Conservation (phyloP, 176 grass and related monocot genomes). For the Oryza glaberrima region DNA sequence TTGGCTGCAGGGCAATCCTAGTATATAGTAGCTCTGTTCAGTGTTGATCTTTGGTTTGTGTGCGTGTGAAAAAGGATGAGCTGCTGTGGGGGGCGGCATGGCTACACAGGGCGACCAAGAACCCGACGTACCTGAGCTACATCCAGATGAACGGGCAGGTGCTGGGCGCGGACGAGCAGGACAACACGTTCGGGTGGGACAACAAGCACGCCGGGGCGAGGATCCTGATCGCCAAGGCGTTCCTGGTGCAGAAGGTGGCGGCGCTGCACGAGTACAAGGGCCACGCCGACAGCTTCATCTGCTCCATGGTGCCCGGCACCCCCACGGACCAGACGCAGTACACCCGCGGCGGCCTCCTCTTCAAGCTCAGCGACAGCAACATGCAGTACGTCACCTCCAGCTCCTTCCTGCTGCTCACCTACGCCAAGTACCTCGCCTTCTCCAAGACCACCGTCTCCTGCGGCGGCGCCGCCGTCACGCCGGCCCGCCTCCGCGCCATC, state of each 20-base stretch:
- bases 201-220: conserved; percentile 96
- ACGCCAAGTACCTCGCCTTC: conserved; percentile 89
- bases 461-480: conserved; percentile 62
- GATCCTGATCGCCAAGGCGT: conserved; percentile 82
- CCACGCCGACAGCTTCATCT: conserved; percentile 89
- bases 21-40: not conserved
- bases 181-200: conserved; percentile 97
- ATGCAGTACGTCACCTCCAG: conserved; percentile 97
- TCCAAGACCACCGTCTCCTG: conserved; percentile 69
- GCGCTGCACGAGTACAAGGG: conserved; percentile 77
- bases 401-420: conserved; percentile 87
- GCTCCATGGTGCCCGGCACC: conserved; percentile 81
- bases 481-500: conserved; percentile 71
- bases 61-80: conserved; percentile 61
- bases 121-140: conserved; percentile 72
- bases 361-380: conserved; percentile 90
- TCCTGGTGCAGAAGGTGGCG: conserved; percentile 77
- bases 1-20: conserved; percentile 4
- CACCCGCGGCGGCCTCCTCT: conserved; percentile 73
- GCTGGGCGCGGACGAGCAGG: conserved; percentile 85
- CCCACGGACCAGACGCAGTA: conserved; percentile 61
- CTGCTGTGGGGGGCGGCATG: conserved; percentile 90
- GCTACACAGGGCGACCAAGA: conserved; percentile 87
- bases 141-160: conserved; percentile 83
- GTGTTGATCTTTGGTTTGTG: conserved; percentile 8